phyloP scores from a whole-genome alignment of 2,329 filamentous ascomycete genomes.

The Exophiala mesophila region DNA sequence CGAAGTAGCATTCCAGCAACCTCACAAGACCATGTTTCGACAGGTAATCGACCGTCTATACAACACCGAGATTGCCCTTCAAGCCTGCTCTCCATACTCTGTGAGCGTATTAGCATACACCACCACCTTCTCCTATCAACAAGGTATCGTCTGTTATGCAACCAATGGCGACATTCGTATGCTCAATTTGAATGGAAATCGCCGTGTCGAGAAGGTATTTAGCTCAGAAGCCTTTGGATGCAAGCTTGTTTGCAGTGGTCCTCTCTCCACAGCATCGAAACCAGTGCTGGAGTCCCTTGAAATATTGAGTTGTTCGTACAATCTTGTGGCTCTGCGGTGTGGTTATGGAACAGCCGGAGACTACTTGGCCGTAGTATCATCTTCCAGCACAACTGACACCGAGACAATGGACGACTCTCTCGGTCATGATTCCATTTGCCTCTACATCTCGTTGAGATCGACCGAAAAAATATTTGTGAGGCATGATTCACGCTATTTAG shows the following conservation, averaged over 20 bases:
- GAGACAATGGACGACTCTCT: background rate
- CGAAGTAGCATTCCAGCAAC: constrained; percentile 41
- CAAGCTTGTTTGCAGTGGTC: constrained; percentile 19
- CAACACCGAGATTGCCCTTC: constrained; percentile 53
- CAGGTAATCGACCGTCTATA: constrained; percentile 57
- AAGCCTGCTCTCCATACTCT: constrained; percentile 55
- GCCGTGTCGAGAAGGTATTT: constrained; percentile 51
- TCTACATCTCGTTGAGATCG: constrained; percentile 41
- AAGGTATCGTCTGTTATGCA: constrained; percentile 63
- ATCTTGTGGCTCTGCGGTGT: constrained; percentile 55
- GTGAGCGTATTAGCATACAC: constrained; percentile 56
- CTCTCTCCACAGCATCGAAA: constrained; percentile 27
- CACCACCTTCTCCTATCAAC: constrained; percentile 57
- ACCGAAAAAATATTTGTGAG: constrained; percentile 61
- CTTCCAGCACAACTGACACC: constrained; percentile 25
- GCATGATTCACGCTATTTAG: constrained; percentile 57
- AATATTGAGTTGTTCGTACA: constrained; percentile 54
- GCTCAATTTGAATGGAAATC: constrained; percentile 52
- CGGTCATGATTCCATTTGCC: constrained; percentile 35
- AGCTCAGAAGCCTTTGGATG: constrained; percentile 45
- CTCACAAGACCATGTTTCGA: constrained; percentile 33
- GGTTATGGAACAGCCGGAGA: constrained; percentile 39
- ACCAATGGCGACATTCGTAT: constrained; percentile 51
- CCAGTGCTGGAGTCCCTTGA: constrained; percentile 33
- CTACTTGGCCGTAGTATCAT: constrained; percentile 53